phyloP scores from a whole-genome alignment of 169 alveolate genomes.

The Plasmodium knowlesi region DNA sequence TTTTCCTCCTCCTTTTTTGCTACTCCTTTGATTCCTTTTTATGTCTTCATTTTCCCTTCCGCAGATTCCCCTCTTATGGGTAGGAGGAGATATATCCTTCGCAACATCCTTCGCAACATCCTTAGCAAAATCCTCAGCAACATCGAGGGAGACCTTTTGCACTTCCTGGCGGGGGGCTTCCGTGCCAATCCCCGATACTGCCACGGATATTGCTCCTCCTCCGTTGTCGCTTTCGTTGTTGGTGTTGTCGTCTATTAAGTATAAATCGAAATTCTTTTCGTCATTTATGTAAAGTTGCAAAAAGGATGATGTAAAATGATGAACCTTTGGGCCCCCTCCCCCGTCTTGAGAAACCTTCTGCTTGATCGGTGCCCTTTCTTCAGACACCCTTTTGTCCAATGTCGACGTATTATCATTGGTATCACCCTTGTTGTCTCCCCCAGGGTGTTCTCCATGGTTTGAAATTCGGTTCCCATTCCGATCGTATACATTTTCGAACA shows the following conservation, averaged over 20 bases:
- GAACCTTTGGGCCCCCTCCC: constrained; percentile 13
- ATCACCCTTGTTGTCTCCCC: neutral
- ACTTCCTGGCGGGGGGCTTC: too few relatives aligned
- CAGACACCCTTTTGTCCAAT: constrained; percentile 1
- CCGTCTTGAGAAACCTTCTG: neutral
- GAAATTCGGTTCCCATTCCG: constrained; percentile 17
- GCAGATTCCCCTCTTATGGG: neutral
- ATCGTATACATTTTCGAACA: constrained; percentile 68
- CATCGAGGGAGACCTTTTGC: too few relatives aligned
- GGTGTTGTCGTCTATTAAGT: constrained; percentile 36
- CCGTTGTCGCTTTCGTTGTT: neutral
- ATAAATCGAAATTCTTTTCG: constrained; percentile 28
- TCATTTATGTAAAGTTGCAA: constrained; percentile 26
- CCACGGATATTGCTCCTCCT: neutral
- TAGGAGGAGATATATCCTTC: too few relatives aligned
- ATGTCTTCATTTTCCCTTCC: neutral
- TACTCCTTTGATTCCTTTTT: neutral
- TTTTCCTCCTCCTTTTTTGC: neutral
- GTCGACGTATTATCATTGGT: neutral
- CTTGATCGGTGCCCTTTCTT: constrained; percentile 17
- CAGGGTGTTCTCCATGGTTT: neutral
- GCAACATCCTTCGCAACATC: too few relatives aligned
- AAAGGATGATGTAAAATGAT: constrained; percentile 23
- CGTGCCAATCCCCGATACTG: neutral
- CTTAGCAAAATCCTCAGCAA: too few relatives aligned